phyloP scores from a whole-genome alignment of 2,329 filamentous ascomycete genomes.

The Monosporascus sp. region DNA sequence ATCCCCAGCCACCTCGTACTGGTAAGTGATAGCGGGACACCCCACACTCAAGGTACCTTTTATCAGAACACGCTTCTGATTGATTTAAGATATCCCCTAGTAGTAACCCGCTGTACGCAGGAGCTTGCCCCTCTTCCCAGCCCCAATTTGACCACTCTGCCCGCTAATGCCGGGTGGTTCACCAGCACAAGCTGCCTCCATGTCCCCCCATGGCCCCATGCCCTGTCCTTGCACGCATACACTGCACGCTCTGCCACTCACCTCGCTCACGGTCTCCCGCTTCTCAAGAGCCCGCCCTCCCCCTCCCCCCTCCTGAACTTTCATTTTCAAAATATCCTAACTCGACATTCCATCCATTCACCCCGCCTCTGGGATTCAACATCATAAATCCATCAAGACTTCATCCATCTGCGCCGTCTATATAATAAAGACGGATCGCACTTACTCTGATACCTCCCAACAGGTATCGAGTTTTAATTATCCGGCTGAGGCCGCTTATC shows the following conservation, averaged over 20 bases:
- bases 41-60: not conserved
- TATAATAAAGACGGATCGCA: not conserved
- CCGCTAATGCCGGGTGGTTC: not conserved
- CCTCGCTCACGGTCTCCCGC: not conserved
- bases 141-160: not conserved
- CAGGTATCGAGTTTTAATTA: constrained; percentile 1
- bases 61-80: not conserved
- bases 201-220: not conserved
- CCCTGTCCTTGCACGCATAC: not conserved
- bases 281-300: not conserved
- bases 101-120: not conserved
- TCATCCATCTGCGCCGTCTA: not conserved
- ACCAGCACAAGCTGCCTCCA: not conserved
- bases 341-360: not conserved
- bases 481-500: not conserved
- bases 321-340: constrained; percentile 1
- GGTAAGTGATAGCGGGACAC: not conserved
- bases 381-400: not conserved
- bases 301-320: not conserved
- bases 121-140: not conserved
- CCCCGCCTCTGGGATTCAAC: not conserved
- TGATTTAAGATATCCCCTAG: not conserved
- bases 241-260: not conserved
- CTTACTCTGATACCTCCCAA: not conserved
- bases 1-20: not conserved